Evolutionary conservation across 495 filamentous ascomycete genomes (phyloP).

Genomic region (Aeminium ludgeri): DNA sequence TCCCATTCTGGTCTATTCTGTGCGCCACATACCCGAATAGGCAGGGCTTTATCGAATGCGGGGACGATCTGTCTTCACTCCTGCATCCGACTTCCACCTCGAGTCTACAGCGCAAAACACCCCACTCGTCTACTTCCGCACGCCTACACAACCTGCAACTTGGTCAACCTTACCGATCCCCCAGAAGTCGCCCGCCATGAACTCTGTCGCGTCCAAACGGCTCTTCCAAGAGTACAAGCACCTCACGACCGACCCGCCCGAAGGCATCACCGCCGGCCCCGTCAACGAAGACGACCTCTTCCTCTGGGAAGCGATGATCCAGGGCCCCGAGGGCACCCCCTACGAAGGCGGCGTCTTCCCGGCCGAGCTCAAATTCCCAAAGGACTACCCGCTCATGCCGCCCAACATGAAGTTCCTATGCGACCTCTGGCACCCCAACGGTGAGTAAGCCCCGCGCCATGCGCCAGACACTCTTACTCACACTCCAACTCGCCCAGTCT

Average conservation of each 20-base stretch:
- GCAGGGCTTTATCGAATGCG: too few relatives aligned
- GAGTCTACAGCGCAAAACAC: too few relatives aligned
- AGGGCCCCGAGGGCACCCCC: constrained; percentile 86
- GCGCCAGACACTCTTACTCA: too few relatives aligned
- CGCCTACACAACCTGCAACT: too few relatives aligned
- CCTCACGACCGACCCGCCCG: constrained; percentile 66
- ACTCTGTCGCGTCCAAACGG: constrained; percentile 65
- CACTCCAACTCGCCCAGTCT: constrained; percentile 39
- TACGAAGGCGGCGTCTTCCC: constrained; percentile 93
- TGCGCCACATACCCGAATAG: too few relatives aligned
- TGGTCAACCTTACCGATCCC: too few relatives aligned
- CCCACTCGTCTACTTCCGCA: too few relatives aligned
- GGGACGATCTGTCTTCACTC: too few relatives aligned
- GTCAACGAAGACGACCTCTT: constrained; percentile 90
- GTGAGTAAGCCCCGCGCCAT: constrained; percentile 29
- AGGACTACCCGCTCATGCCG: constrained; percentile 85
- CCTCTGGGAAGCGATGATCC: constrained; percentile 90
- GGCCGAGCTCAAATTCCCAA: constrained; percentile 84
- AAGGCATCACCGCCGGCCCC: constrained; percentile 90
- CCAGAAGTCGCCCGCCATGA: constrained; percentile 4
- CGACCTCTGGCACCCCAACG: constrained; percentile 93
- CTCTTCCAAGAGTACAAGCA: constrained; percentile 93
- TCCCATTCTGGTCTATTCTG: too few relatives aligned
- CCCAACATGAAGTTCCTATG: constrained; percentile 88
- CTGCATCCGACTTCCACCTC: too few relatives aligned